These are phyloP conservation scores for Lactarius pseudohatsudake DNA, from an alignment of 768 basidiomycete species.

Conservation along the genomic window DNA sequence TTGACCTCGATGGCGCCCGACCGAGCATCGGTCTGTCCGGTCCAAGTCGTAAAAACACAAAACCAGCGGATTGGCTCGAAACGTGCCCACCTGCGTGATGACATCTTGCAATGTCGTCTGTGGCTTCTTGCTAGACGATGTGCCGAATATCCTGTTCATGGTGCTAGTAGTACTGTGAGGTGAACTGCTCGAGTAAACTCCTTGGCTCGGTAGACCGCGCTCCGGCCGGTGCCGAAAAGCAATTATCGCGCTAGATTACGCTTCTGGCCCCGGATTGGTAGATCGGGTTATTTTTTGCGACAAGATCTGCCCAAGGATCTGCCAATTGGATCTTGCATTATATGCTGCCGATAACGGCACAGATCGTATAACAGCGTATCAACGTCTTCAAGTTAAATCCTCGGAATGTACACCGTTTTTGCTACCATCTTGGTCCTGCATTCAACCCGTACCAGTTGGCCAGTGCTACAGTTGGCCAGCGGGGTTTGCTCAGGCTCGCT, in stretches of 20 bases:
- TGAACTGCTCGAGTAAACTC: background rate
- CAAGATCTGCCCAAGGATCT: background rate
- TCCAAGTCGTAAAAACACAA: conserved; percentile 10
- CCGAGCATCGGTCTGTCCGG: conserved; percentile 75
- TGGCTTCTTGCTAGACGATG: conserved; percentile 74
- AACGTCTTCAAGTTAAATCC: too few species aligned
- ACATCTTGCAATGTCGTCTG: conserved; percentile 88
- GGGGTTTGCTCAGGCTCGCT: too few species aligned
- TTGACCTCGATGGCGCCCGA: conserved; percentile 93
- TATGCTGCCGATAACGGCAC: too few species aligned
- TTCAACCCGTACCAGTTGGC: too few species aligned
- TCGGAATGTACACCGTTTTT: too few species aligned
- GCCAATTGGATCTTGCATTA: too few species aligned
- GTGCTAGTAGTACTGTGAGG: conserved; percentile 2
- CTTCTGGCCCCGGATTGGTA: too few species aligned
- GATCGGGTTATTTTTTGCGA: too few species aligned
- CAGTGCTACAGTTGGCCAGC: too few species aligned
- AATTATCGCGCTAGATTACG: too few species aligned
- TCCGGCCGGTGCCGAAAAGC: background rate
- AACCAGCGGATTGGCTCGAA: background rate
- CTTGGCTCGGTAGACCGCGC: background rate
- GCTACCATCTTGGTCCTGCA: too few species aligned
- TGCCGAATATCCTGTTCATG: conserved; percentile 88
- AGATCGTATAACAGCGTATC: too few species aligned
- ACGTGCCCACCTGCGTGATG: conserved; percentile 70